phyloP scores from a whole-genome alignment of 2,329 filamentous ascomycete species.

The Ascochyta koolunga region DNA sequence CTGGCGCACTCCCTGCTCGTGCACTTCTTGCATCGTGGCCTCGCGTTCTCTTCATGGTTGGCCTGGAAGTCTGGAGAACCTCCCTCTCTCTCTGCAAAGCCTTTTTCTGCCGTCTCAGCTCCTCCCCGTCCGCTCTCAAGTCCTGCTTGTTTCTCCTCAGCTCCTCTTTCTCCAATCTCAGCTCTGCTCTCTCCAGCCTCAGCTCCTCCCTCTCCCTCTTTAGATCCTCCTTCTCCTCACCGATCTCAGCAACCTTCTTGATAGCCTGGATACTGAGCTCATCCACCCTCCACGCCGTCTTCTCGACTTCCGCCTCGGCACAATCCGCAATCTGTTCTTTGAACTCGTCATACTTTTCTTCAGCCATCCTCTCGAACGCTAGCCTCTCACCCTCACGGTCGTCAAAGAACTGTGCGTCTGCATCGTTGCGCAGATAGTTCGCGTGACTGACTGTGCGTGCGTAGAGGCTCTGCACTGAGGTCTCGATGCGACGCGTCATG shows the following conservation, averaged over 20 bases:
- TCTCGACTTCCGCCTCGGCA: not conserved
- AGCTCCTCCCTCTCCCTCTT: not conserved
- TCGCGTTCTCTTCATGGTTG: too few species aligned
- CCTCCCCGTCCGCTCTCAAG: not conserved
- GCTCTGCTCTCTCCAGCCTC: not conserved
- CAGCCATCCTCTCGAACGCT: not conserved
- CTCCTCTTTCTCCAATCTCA: not conserved
- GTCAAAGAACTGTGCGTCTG: conserved; percentile 13
- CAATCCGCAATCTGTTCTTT: not conserved
- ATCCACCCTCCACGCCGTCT: not conserved
- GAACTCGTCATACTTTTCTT: not conserved
- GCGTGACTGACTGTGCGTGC: conserved; percentile 8
- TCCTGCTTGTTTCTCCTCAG: not conserved
- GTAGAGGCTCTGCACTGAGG: conserved; percentile 5
- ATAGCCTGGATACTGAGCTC: not conserved
- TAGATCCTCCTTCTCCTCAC: not conserved
- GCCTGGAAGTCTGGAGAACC: too few species aligned
- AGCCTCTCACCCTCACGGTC: not conserved
- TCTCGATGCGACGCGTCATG: conserved; percentile 7
- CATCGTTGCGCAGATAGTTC: conserved; percentile 3
- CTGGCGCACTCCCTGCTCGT: too few species aligned
- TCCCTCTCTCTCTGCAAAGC: not conserved
- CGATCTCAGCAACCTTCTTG: not conserved
- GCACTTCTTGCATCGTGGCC: too few species aligned
- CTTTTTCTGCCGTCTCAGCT: not conserved